Evolutionary conservation across 1,284 basidiomycete species (phyloP).

Genomic region (Takashimella koratensis): DNA sequence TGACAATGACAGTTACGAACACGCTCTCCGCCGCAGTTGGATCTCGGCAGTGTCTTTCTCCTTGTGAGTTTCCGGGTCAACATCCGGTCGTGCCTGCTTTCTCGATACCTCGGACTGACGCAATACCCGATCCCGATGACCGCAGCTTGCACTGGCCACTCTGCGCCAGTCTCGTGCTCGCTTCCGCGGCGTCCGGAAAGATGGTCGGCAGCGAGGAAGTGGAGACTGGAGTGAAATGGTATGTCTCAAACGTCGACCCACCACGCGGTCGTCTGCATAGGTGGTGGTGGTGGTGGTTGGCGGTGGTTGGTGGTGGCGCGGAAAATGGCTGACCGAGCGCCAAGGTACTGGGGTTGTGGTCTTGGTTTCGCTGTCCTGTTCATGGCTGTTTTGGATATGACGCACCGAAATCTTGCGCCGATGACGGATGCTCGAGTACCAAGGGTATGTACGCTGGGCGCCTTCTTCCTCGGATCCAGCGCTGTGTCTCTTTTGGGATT

Average conservation of each 20-base stretch:
- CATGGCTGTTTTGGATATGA: neutral
- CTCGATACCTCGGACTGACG: too few species aligned
- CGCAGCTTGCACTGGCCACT: conserved; percentile 48
- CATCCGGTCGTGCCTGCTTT: too few species aligned
- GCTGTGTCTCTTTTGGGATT: too few species aligned
- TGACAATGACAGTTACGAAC: conserved; percentile 33
- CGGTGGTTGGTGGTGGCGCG: too few species aligned
- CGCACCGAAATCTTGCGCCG: neutral
- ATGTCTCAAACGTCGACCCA: neutral
- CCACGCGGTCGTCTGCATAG: neutral
- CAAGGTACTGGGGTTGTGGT: neutral
- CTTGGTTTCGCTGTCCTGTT: neutral
- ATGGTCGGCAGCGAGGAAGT: conserved; percentile 23
- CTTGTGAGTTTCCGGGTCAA: conserved; percentile 21
- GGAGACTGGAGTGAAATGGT: neutral
- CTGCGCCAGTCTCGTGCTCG: conserved; percentile 43
- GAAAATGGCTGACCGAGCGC: neutral
- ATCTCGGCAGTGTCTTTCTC: conserved; percentile 44
- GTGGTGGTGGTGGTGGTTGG: neutral
- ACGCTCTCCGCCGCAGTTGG: conserved; percentile 49
- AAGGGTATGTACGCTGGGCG: neutral
- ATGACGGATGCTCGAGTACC: neutral
- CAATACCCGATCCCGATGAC: too few species aligned
- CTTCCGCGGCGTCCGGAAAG: conserved; percentile 41
- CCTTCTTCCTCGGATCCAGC: too few species aligned